phyloP scores from a whole-genome alignment of 495 filamentous ascomycete genomes.

The Neohortaea acidophila region DNA sequence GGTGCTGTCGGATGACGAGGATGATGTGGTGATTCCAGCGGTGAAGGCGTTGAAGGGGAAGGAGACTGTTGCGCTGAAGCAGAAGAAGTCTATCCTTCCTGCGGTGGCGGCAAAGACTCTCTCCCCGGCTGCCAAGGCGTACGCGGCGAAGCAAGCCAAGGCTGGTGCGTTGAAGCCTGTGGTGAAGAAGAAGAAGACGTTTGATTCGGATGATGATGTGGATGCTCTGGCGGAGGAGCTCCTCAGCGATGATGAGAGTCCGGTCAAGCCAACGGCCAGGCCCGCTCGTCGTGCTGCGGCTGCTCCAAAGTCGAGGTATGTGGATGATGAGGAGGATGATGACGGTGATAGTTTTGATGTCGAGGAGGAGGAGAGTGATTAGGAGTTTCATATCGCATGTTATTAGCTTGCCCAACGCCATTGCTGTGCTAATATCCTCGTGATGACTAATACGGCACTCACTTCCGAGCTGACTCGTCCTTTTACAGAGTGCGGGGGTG shows the following conservation, averaged over 20 bases:
- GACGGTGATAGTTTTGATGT: constrained; percentile 16
- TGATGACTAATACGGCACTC: too few species aligned
- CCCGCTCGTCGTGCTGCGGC: constrained; percentile 40
- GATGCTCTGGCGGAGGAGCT: constrained; percentile 43
- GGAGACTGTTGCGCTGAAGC: constrained; percentile 19
- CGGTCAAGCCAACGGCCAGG: constrained; percentile 28
- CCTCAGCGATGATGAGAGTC: constrained; percentile 29
- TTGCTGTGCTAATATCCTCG: too few species aligned
- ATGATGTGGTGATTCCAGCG: constrained; percentile 27
- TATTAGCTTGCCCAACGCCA: too few species aligned
- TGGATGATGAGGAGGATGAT: constrained; percentile 36
- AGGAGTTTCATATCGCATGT: too few species aligned
- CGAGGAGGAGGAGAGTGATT: constrained; percentile 9
- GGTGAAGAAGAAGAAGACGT: constrained; percentile 28
- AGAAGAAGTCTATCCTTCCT: constrained; percentile 24
- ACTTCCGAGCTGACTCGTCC: too few species aligned
- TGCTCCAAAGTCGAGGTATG: constrained; percentile 38
- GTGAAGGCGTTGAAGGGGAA: constrained; percentile 26
- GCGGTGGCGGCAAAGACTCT: constrained; percentile 35
- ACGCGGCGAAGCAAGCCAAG: constrained; percentile 48
- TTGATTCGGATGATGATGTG: constrained; percentile 21
- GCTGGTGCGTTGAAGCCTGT: constrained; percentile 8
- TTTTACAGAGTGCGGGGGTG: too few species aligned
- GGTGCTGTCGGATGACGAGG: constrained; percentile 47
- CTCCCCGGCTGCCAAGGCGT: constrained; percentile 69